Conservation (phyloP, 1,284 basidiomycete genomes). For the Rhodotorula sp. region DNA sequence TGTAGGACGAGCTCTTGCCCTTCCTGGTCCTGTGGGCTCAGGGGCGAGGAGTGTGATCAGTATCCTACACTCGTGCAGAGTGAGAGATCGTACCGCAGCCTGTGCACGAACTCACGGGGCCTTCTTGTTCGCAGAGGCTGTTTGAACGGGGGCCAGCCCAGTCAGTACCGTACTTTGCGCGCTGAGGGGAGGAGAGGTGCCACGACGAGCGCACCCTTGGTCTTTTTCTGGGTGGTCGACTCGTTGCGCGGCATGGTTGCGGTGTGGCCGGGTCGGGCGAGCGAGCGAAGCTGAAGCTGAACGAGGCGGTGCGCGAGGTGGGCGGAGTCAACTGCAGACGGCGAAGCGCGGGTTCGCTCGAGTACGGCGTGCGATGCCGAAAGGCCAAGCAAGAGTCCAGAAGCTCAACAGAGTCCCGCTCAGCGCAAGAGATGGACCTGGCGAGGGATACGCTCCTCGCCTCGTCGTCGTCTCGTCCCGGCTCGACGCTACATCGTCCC, state of each 20-base stretch:
- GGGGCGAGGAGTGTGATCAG: too few relatives aligned
- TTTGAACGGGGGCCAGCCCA: neutral
- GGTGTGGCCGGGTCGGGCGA: neutral
- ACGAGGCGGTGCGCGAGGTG: neutral
- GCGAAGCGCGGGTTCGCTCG: neutral
- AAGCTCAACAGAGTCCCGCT: too few relatives aligned
- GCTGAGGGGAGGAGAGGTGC: neutral
- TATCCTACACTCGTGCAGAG: too few relatives aligned
- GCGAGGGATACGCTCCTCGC: too few relatives aligned
- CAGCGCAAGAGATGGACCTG: too few relatives aligned
- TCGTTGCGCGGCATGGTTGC: constrained; percentile 28
- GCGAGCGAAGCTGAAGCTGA: neutral
- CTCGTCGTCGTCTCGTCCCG: neutral
- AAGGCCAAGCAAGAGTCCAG: neutral
- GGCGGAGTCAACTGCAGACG: neutral
- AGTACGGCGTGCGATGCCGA: too few relatives aligned
- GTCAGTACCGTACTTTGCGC: neutral
- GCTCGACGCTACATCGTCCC: neutral
- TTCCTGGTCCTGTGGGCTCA: constrained; percentile 8
- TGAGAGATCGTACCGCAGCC: too few relatives aligned
- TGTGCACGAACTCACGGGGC: too few relatives aligned
- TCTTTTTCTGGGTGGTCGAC: constrained; percentile 17
- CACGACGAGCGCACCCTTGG: constrained; percentile 7
- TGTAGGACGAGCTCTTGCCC: constrained; percentile 30
- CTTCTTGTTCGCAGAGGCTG: neutral